A percentile compares a stretch with the other conserved stretches of the same genome.
Evolutionary conservation across 495 filamentous ascomycete species (phyloP).

Genomic region (Parmelia sp.): DNA sequence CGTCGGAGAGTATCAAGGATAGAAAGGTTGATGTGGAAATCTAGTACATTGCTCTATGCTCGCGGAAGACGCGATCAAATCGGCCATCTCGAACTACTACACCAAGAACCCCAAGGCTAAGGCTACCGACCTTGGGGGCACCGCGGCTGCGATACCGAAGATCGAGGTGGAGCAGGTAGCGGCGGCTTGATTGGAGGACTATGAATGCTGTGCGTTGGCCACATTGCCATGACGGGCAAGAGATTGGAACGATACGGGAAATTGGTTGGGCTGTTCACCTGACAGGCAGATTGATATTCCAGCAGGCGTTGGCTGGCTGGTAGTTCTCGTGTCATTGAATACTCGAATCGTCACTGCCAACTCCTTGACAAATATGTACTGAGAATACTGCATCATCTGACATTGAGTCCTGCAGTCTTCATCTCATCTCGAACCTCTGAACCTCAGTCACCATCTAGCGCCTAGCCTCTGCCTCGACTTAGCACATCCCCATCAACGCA

Average conservation of each 20-base stretch:
- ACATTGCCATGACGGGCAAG: neutral
- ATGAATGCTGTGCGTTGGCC: neutral
- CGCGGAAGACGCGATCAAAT: constrained; percentile 98
- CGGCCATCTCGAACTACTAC: constrained; percentile 97
- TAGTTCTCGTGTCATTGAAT: neutral
- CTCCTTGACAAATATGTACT: too few relatives aligned
- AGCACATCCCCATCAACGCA: too few relatives aligned
- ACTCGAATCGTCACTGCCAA: too few relatives aligned
- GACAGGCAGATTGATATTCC: neutral
- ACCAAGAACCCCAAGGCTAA: constrained; percentile 82
- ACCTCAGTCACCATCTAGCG: too few relatives aligned
- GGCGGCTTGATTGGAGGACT: neutral
- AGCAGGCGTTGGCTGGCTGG: neutral
- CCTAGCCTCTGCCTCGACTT: too few relatives aligned
- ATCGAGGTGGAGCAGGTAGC: constrained; percentile 42
- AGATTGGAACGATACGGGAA: neutral
- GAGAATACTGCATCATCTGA: too few relatives aligned
- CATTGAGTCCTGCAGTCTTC: too few relatives aligned
- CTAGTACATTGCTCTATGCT: constrained; percentile 97
- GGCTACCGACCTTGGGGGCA: constrained; percentile 67
- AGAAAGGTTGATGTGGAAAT: constrained; percentile 11
- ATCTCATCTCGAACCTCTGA: too few relatives aligned
- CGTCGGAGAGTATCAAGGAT: neutral
- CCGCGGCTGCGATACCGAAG: constrained; percentile 51
- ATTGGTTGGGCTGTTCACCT: neutral